Evolutionary conservation across 371 early-diverging fungal species (phyloP), one percentile per base, ranked within the genome.

Genomic region (Quaeritorhiza haematococci): DNA sequence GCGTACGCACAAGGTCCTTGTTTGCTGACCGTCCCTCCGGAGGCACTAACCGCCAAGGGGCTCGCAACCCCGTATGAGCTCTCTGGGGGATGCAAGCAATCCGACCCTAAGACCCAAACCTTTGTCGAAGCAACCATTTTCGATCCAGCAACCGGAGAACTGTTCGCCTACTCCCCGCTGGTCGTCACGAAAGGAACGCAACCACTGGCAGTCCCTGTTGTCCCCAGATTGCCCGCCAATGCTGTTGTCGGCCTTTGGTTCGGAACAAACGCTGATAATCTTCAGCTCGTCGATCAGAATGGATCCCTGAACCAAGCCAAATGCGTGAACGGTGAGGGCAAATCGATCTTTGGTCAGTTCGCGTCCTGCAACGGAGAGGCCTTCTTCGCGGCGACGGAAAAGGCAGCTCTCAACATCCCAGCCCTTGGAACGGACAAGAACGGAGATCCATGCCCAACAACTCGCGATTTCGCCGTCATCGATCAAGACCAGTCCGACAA

Each of bases 401-500:
- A 38, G 21, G 53, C 42, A 17, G 42, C 41, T n/a, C 17, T 34
- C 49, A 57, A 27, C n/a, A 46, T 51, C 21, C 64, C 71, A 23
- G 60, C 52, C 19, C 56, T 63, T 33, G 67, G 65, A 3, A 67
- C 53, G 17, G 62, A 55, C 47, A 45, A 21, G 26, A 49, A 67
- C 55, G 64, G 61, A 2, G 52, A 50, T 27, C 52, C 63, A 3
- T 71, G 71, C 53, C 57, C 54, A 24, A 71, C 71, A 7, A 61
- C 59, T 3, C 64, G 71, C 13, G 50, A 56, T 33, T 71, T 67
- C 48, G 50, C 57, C 53, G 34, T 71, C 21, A 54, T 71, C 7
- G 71, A 71, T 44, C 60, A 61, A 62, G 71, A 71, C 51, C 71
- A 59, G 26, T 62, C 62, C 19, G 71, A 71, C 65, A 71, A 71